phyloP scores from a whole-genome alignment of 2,329 filamentous ascomycete species.

The Colletotrichum sp. region DNA sequence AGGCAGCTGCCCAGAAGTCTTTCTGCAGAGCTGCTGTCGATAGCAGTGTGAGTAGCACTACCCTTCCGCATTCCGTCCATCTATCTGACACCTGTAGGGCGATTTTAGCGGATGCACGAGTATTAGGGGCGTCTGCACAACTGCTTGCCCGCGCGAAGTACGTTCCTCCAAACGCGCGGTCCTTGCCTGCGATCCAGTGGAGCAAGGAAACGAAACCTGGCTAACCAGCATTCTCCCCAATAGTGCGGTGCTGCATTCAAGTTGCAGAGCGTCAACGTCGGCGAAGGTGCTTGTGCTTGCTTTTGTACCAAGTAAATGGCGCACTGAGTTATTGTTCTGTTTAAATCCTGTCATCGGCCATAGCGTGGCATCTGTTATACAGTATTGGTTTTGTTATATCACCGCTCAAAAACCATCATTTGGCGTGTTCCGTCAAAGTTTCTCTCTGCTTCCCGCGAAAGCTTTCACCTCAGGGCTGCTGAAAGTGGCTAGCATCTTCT shows the following conservation, averaged over 20 bases:
- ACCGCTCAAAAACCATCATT: background rate
- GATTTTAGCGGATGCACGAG: background rate
- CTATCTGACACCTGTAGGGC: background rate
- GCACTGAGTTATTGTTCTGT: background rate
- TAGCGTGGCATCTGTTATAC: background rate
- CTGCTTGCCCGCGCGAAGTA: background rate
- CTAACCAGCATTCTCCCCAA: background rate
- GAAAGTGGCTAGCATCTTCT: background rate
- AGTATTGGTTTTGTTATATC: background rate
- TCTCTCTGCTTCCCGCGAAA: background rate
- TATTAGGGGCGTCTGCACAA: background rate
- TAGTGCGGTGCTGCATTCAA: background rate
- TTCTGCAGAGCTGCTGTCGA: background rate
- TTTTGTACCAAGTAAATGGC: background rate
- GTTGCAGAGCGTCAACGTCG: background rate
- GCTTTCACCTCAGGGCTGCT: background rate
- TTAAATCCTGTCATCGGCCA: background rate
- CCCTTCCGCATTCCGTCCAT: fast-evolving
- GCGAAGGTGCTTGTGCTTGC: background rate
- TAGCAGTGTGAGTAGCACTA: background rate
- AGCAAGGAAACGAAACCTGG: background rate
- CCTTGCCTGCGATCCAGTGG: fast-evolving
- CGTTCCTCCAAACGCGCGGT: background rate
- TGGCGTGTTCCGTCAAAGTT: background rate
- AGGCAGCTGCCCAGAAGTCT: background rate